These are phyloP conservation scores for Penicilliopsis zonata DNA, from an alignment of 495 filamentous ascomycete species.

Conservation along the genomic window DNA sequence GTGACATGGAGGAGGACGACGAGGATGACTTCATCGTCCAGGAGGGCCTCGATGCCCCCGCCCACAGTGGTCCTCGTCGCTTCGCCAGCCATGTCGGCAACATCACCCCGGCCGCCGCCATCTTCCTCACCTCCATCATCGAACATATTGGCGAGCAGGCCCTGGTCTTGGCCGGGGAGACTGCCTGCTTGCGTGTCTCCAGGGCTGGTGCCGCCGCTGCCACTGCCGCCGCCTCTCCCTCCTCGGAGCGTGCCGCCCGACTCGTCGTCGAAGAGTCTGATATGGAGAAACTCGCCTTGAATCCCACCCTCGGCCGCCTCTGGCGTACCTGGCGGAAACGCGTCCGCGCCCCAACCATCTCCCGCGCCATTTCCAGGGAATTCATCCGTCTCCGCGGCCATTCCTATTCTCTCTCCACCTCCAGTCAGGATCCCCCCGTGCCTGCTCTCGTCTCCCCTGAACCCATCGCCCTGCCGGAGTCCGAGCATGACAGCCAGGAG, in stretches of 20 bases:
- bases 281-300: constrained; percentile 85
- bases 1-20: constrained; percentile 96
- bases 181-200: constrained; percentile 60
- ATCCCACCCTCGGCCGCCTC: constrained; percentile 72
- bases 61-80: constrained; percentile 36
- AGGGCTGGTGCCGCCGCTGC: constrained; percentile 16
- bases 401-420: constrained; percentile 8
- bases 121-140: constrained; percentile 88
- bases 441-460: constrained; percentile 6
- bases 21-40: constrained; percentile 75
- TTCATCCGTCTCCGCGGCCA: constrained; percentile 28
- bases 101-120: constrained; percentile 85
- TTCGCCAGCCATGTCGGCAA: constrained; percentile 48
- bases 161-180: constrained; percentile 77
- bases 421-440: constrained; percentile 27
- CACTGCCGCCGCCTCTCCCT: constrained; percentile 8
- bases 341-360: constrained; percentile 32
- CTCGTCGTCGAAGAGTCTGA: constrained; percentile 81
- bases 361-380: constrained; percentile 29
- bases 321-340: constrained; percentile 96
- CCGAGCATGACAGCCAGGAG: constrained; percentile 42
- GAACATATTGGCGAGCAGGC: constrained; percentile 92
- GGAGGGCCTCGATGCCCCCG: constrained; percentile 47
- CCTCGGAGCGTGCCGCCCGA: constrained; percentile 24
- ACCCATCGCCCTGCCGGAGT: constrained; percentile 52